Evolutionary conservation across 2,329 filamentous ascomycete genomes (phyloP).

Genomic region (Ceratocystis huliohia): DNA sequence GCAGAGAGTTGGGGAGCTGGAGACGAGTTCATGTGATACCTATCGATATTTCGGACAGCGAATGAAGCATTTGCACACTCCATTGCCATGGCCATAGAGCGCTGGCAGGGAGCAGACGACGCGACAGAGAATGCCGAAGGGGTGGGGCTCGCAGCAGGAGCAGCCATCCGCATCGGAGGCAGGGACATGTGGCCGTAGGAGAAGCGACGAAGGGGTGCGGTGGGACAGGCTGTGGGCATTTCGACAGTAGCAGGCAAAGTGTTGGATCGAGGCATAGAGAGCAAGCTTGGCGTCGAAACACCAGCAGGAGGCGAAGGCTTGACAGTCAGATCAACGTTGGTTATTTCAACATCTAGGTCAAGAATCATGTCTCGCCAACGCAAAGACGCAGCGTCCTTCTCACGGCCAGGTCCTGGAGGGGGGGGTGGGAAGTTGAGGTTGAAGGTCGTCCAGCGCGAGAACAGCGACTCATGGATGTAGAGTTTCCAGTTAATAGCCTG

Average conservation of each 20-base stretch:
- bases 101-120: slow-evolving; percentile 30
- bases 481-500: slow-evolving; percentile 85
- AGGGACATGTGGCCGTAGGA: slow-evolving; percentile 29
- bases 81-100: slow-evolving; percentile 45
- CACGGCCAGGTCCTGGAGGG: slow-evolving; percentile 39
- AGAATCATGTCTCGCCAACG: slow-evolving; percentile 47
- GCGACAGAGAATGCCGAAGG: slow-evolving; percentile 43
- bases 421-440: slow-evolving; percentile 77
- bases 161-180: slow-evolving; percentile 38
- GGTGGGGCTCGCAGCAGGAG: slow-evolving; percentile 45
- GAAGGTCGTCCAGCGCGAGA: slow-evolving; percentile 88
- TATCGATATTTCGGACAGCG: slow-evolving; percentile 29
- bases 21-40: slow-evolving; percentile 43
- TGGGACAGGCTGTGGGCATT: neutral
- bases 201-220: slow-evolving; percentile 31
- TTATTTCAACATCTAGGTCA: slow-evolving; percentile 42
- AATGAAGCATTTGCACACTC: slow-evolving; percentile 37
- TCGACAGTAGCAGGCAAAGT: slow-evolving; percentile 7
- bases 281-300: neutral
- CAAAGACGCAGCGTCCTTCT: slow-evolving; percentile 29
- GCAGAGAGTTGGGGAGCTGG: slow-evolving; percentile 31
- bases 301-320: slow-evolving; percentile 7
- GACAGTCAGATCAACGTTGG: slow-evolving; percentile 38
- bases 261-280: slow-evolving; percentile 8
- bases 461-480: slow-evolving; percentile 78